These are phyloP conservation scores for Sedum album DNA, from an alignment of 164 flowering plant species.

Conservation along the genomic window DNA sequence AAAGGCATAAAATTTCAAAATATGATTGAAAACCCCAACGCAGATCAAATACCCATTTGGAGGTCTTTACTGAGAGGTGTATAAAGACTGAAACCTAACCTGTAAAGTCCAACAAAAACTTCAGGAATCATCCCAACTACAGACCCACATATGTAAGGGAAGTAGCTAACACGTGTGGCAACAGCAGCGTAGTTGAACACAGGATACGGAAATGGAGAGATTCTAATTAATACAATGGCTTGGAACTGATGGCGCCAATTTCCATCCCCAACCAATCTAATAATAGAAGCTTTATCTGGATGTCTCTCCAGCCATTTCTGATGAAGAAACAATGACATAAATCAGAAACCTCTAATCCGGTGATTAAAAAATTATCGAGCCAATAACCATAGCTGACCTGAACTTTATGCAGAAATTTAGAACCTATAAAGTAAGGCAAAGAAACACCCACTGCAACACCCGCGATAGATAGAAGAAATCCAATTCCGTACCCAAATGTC, in stretches of 20 bases:
- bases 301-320: conserved; percentile 13
- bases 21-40: neutral
- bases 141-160: conserved; percentile 13
- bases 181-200: conserved; percentile 14
- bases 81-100: conserved; percentile 1
- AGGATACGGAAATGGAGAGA: conserved; percentile 14
- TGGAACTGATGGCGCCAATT: conserved; percentile 18
- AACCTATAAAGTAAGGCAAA: conserved; percentile 14
- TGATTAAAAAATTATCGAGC: neutral
- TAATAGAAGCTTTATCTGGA: conserved; percentile 14
- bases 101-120: conserved; percentile 13
- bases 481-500: conserved; percentile 16
- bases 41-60: too few relatives aligned
- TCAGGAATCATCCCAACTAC: conserved; percentile 15
- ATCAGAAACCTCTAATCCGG: neutral
- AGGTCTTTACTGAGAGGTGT: too few relatives aligned
- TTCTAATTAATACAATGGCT: conserved; percentile 14
- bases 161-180: conserved; percentile 12
- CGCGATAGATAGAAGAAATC: conserved; percentile 11
- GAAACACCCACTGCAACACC: conserved; percentile 14
- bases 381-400: conserved; percentile 1
- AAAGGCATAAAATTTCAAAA: too few relatives aligned
- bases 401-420: conserved; percentile 11
- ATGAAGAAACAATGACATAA: neutral
- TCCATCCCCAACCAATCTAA: conserved; percentile 14